Base-by-base conservation (phyloP, 371 early-diverging fungal species). In the Zychaea mexicana region DNA sequence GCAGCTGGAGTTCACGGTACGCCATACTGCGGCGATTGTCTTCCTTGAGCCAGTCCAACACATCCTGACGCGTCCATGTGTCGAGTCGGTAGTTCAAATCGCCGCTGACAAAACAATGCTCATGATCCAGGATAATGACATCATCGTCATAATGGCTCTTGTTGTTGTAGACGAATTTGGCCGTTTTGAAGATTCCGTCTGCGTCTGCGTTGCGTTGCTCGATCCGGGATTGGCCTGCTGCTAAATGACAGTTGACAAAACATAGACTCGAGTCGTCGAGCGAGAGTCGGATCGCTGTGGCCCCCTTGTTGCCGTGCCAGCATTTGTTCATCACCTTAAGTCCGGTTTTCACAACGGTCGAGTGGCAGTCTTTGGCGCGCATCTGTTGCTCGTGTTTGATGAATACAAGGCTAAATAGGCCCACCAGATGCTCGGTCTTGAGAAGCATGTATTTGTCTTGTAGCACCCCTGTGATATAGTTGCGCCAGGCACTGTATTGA, bases 81-180 rank as follows among this genome's bases (percentile, higher is more conserved):
- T 91, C 87, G 39, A 95, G 87, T 6, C 96, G 84, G 62, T 94
- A 96, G 72, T 94, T 94, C n/a, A 94, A 72, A 71, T 96, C 95
- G 3, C 93, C 93, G 39, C 85, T 83, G 38, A 88, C 78, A 66
- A 93, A 85, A 30, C 89, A 87, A 45, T 82, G 71, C 60, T 93
- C 92, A 58, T 96, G 92, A 69, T 95, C 94, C 65, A 90, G 62
- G 63, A 78, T 65, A 1, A 78, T 74, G 6, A 92, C 92, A 63
- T 93, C 91, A 19, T 87, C 90, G n/a, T 26, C 36, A 26, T 22
- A n/a, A n/a, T n/a, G n/a, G n/a, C 42, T 12, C 6, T 15, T 15
- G 15, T 42, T 2, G n/a, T 42, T 15, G 36, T 1, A 36, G 8
- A 8, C 36, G 52, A 94, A 87, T 15, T 58, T 57, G 3, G 88